These are phyloP conservation scores for Botrytis hyacinthi DNA, from an alignment of 2,329 filamentous ascomycete genomes.

Conservation along the genomic window DNA sequence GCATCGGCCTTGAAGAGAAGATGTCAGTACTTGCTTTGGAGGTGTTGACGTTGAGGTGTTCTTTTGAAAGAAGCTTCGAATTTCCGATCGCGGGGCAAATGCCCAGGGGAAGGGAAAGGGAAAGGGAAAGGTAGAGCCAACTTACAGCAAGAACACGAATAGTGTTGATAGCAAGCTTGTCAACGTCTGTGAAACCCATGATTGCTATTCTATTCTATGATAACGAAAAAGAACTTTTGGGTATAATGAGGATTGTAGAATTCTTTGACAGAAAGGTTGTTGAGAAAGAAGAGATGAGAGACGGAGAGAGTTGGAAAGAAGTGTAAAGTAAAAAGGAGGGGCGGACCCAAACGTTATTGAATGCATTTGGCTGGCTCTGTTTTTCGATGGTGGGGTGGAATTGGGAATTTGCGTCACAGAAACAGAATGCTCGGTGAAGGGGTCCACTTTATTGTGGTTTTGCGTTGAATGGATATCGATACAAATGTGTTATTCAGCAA, in stretches of 20 bases:
- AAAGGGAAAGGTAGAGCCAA: slow-evolving; percentile 38
- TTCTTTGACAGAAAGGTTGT: neutral
- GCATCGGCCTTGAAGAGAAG: slow-evolving; percentile 77
- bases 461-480: neutral
- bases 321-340: slow-evolving; percentile 11
- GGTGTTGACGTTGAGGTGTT: slow-evolving; percentile 21
- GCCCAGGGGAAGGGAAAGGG: slow-evolving; percentile 15
- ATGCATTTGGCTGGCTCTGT: slow-evolving; percentile 4
- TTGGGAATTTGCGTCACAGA: slow-evolving; percentile 11
- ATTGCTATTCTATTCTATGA: slow-evolving; percentile 29
- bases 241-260: slow-evolving; percentile 1
- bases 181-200: slow-evolving; percentile 87
- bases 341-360: slow-evolving; percentile 2
- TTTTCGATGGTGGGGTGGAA: slow-evolving; percentile 13
- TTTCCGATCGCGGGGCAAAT: slow-evolving; percentile 41
- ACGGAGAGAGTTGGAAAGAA: slow-evolving; percentile 6
- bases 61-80: slow-evolving; percentile 34
- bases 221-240: neutral
- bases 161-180: slow-evolving; percentile 94
- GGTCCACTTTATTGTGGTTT: slow-evolving; percentile 9
- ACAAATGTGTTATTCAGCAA: neutral
- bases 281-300: slow-evolving; percentile 12
- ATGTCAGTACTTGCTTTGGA: slow-evolving; percentile 25
- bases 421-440: slow-evolving; percentile 9
- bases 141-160: slow-evolving; percentile 94